Evolutionary conservation across 73 alveolate species (phyloP), one percentile per base, ranked within the genome.

Genomic region (Breviolum minutum): DNA sequence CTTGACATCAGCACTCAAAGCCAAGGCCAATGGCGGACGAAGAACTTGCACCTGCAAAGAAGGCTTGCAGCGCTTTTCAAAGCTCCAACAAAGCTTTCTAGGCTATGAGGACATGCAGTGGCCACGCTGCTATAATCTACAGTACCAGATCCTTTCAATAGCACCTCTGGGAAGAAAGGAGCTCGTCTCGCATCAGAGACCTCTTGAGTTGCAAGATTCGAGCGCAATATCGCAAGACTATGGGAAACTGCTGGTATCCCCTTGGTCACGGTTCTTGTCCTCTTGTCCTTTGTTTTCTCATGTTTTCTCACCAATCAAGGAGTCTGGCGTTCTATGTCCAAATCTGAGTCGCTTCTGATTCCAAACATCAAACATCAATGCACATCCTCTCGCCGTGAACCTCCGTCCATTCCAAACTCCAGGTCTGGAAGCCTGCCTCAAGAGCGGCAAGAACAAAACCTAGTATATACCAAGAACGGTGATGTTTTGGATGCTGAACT

Each of bases 371-470:
- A 29, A 20, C 63, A 76, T 24, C 86, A 27, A 61, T 40, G 54
- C 54, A 40, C 54, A 40, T 40, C 54, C 54, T 40, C 54, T 40
- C 54, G 3, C 54, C 3, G 74, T 22, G 60, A 16, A 48, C 74
- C 92, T 54, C 24, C 26, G 70, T 20, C 93, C 64, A 54, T 40
- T 86, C 94, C 81, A 86, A 63, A 17, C 63, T 86, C 94, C 94
- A 86, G 11, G 94, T 86, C 80, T 86, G 94, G 22, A 86, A 26
- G 16, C 94, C 94, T 14, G 94, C 94, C 94, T 86, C 90, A 32
- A 48, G 69, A 0, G 32, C 0, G 14, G 13, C 10, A 80, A 80
- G 32, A 10, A 11, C 6, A 16, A n/a, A 27, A 11, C 30, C 63
- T 2, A 8, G 30, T 10, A 7, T 14, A 11, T 22, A 20, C 8